phyloP scores from a whole-genome alignment of 2,329 filamentous ascomycete species.

The Claviceps sp. region DNA sequence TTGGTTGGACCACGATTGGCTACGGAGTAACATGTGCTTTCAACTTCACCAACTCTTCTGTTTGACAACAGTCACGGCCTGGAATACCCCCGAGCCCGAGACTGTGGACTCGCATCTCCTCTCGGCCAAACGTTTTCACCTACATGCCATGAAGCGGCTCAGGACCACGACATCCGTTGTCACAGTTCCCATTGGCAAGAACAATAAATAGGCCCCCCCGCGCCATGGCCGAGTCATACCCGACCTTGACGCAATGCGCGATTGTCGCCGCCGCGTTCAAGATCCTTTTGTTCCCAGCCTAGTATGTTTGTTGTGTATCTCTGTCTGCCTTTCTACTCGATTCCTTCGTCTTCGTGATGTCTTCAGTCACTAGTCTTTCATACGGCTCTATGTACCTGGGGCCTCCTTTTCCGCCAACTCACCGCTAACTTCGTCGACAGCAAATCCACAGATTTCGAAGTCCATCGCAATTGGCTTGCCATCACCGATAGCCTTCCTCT shows the following conservation, averaged over 20 bases:
- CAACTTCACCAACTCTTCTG: neutral
- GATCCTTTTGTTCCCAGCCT: constrained; percentile 82
- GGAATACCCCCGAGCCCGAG: neutral
- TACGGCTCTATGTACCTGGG: neutral
- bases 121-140: too few relatives aligned
- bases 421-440: constrained; percentile 30
- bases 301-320: constrained; percentile 46
- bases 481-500: constrained; percentile 82
- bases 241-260: constrained; percentile 79
- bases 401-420: neutral
- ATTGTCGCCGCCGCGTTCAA: constrained; percentile 80
- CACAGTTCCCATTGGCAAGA: neutral
- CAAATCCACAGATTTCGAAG: constrained; percentile 98
- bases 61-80: neutral
- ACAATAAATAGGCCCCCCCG: neutral
- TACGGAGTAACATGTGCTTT: neutral
- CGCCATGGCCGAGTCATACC: constrained; percentile 67
- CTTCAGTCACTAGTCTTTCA: neutral
- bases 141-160: neutral
- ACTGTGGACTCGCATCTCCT: neutral
- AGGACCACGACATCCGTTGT: neutral
- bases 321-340: neutral
- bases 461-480: constrained; percentile 96
- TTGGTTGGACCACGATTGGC: neutral
- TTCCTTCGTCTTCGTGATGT: neutral